Percentiles rank a stretch among this genome's conserved stretches.
These are phyloP conservation scores for Suillus weaverae DNA, from an alignment of 768 basidiomycete species.

Conservation along the genomic window DNA sequence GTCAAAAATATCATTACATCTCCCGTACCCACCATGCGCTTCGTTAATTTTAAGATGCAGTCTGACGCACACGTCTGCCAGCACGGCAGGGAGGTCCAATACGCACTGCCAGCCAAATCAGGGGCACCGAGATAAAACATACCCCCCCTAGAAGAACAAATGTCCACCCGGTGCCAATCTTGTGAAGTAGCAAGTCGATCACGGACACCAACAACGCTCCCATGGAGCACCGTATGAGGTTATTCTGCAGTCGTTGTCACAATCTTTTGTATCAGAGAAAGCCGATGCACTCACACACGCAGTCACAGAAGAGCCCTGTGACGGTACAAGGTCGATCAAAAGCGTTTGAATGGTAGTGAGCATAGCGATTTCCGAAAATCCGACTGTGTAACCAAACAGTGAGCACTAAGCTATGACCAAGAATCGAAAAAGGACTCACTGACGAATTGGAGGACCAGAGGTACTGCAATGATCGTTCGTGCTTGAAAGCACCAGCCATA, in stretches of 20 bases:
- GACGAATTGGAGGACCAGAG: constrained; percentile 45
- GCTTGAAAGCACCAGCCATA: constrained; percentile 58
- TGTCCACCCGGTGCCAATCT: constrained; percentile 60
- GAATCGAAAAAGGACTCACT: constrained; percentile 25
- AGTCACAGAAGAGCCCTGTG: constrained; percentile 59
- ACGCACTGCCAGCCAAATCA: constrained; percentile 46
- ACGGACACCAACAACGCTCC: constrained; percentile 59
- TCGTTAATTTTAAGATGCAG: not conserved
- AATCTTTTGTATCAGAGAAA: not conserved
- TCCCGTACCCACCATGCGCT: not conserved
- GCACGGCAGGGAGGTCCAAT: constrained; percentile 56
- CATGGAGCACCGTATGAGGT: constrained; percentile 58
- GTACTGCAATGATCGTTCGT: constrained; percentile 45
- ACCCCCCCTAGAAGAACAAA: constrained; percentile 59
- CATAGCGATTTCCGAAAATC: constrained; percentile 42
- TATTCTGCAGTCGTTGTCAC: constrained; percentile 47
- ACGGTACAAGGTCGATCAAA: constrained; percentile 59
- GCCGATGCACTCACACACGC: constrained; percentile 52
- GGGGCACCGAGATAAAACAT: constrained; percentile 39
- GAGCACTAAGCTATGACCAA: not conserved
- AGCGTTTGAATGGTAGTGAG: constrained; percentile 59
- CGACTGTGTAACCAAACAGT: constrained; percentile 38
- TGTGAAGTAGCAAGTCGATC: constrained; percentile 56
- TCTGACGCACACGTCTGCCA: constrained; percentile 18
- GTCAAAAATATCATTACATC: not conserved